Conservation (phyloP, 1,139 yeast genomes). For the Saccharomycopsis hybrid region DNA sequence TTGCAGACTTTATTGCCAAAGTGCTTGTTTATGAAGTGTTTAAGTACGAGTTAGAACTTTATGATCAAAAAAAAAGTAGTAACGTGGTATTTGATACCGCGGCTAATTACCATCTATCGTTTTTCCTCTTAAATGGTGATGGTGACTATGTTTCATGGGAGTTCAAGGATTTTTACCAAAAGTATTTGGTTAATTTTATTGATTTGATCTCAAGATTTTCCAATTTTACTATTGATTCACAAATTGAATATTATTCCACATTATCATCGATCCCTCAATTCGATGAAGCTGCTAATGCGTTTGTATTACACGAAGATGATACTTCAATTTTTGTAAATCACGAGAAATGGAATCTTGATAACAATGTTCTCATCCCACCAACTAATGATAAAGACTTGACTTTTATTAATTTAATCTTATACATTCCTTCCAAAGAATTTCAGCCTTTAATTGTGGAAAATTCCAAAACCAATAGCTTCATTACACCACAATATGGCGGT, state of each 20-base stretch:
- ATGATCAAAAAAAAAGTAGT: conserved; percentile 12
- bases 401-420: conserved; percentile 52
- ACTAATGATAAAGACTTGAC: conserved; percentile 44
- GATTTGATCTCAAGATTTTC: conserved; percentile 45
- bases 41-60: conserved; percentile 33
- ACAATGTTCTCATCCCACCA: conserved; percentile 32
- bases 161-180: conserved; percentile 37
- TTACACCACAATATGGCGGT: conserved; percentile 79
- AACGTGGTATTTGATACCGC: conserved; percentile 48
- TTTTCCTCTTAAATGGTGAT: conserved; percentile 56
- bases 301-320: conserved; percentile 37
- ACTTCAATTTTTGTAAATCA: conserved; percentile 68
- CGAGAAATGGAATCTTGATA: conserved; percentile 70
- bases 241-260: conserved; percentile 62
- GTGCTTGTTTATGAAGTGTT: conserved; percentile 41
- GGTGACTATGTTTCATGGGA: conserved; percentile 55
- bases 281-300: conserved; percentile 32
- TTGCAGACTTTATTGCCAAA: conserved; percentile 43
- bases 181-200: conserved; percentile 41
- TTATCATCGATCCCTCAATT: conserved; percentile 31
- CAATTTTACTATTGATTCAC: conserved; percentile 72
- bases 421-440: conserved; percentile 46
- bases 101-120: conserved; percentile 58
- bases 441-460: conserved; percentile 38
- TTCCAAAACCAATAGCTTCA: conserved; percentile 55